Conservation (phyloP, 331 rosid genomes). For the Dryas integrifolia region DNA sequence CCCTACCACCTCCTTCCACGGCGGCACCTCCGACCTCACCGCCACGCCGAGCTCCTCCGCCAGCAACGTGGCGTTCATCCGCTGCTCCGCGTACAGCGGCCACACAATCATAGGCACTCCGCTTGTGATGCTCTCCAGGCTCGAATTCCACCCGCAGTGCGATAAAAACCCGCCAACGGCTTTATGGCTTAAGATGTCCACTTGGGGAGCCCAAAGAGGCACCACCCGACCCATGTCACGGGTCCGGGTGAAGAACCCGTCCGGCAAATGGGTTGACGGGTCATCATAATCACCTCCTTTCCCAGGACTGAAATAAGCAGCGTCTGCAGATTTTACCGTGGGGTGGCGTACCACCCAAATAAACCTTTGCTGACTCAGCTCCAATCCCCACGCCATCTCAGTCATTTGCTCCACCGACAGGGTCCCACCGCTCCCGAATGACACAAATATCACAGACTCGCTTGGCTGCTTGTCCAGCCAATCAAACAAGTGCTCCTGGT, state of each 20-base stretch:
- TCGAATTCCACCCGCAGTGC: conserved; percentile 43
- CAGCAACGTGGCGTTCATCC: conserved; percentile 33
- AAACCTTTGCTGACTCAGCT: conserved; percentile 33
- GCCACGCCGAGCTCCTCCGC: conserved; percentile 31
- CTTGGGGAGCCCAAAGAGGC: conserved; percentile 36
- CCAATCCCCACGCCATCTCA: conserved; percentile 37
- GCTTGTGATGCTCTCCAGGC: conserved; percentile 30
- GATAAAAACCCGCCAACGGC: conserved; percentile 32
- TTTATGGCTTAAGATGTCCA: conserved; percentile 26
- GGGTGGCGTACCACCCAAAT: conserved; percentile 40
- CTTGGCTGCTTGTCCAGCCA: conserved; percentile 33
- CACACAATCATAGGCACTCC: conserved; percentile 37
- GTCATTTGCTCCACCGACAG: conserved; percentile 34
- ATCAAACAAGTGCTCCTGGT: conserved; percentile 18
- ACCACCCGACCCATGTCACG: conserved; percentile 19
- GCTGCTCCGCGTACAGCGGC: conserved; percentile 42
- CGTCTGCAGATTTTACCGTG: conserved; percentile 4
- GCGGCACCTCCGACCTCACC: conserved; percentile 15
- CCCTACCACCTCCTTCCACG: conserved; percentile 23
- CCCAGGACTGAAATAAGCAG: conserved; percentile 5
- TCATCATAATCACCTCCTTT: background rate
- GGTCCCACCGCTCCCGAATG: conserved; percentile 40
- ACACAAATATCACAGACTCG: conserved; percentile 33
- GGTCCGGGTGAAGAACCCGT: conserved; percentile 31
- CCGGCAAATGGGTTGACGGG: conserved; percentile 18